A percentile compares a stretch with the other conserved stretches of the same genome.
These are phyloP conservation scores for Orbilia brochopaga DNA, from an alignment of 2,329 filamentous ascomycete genomes.

Conservation along the genomic window DNA sequence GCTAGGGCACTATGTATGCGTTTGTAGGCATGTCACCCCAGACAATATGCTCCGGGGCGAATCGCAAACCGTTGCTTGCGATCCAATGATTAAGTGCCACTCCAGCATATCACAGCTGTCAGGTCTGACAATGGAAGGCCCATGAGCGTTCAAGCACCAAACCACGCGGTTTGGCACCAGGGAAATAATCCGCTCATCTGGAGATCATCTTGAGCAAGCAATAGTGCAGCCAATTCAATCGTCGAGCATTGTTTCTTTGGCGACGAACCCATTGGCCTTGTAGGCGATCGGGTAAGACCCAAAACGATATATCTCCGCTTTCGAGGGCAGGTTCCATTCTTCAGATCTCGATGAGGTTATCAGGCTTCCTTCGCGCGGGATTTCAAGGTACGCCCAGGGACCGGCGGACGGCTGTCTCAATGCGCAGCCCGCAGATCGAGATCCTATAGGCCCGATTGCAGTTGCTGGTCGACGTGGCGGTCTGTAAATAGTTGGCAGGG, in stretches of 20 bases:
- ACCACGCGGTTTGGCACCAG: slow-evolving; percentile 36
- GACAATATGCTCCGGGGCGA: slow-evolving; percentile 26
- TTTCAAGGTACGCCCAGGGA: slow-evolving; percentile 47
- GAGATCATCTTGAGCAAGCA: slow-evolving; percentile 19
- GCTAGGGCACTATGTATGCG: no score
- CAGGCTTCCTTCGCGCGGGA: slow-evolving; percentile 25
- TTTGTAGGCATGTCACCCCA: slow-evolving; percentile 5
- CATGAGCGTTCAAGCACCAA: slow-evolving; percentile 26
- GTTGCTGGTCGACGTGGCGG: slow-evolving; percentile 47
- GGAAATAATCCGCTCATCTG: slow-evolving; percentile 30
- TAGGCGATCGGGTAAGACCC: slow-evolving; percentile 44
- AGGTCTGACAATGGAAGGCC: slow-evolving; percentile 49
- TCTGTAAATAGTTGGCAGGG: slow-evolving; percentile 45
- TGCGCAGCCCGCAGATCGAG: slow-evolving; percentile 48
- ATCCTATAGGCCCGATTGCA: slow-evolving; percentile 46
- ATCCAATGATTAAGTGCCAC: slow-evolving; percentile 50
- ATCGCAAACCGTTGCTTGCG: slow-evolving; percentile 28
- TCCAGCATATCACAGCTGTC: slow-evolving; percentile 50
- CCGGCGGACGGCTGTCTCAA: slow-evolving; percentile 42
- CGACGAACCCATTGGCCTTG: slow-evolving; percentile 28
- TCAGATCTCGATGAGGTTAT: slow-evolving; percentile 32
- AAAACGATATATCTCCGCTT: slow-evolving; percentile 31
- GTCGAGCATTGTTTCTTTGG: slow-evolving; percentile 5
- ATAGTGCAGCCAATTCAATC: slow-evolving; percentile 31
- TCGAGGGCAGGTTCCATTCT: slow-evolving; percentile 20